phyloP scores from a whole-genome alignment of 1,284 basidiomycete species.

The Austropuccinia psidii region DNA sequence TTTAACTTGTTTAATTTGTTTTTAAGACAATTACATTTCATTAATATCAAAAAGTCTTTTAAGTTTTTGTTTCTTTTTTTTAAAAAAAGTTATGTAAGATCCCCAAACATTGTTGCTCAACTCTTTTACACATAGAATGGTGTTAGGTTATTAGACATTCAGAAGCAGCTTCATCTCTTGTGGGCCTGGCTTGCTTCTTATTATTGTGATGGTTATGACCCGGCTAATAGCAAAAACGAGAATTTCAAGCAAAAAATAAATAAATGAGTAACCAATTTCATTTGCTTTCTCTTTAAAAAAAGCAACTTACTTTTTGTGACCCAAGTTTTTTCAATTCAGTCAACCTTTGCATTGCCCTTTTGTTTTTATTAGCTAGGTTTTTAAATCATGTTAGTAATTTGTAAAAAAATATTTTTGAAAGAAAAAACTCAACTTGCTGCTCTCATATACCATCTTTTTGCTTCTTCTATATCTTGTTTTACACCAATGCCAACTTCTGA shows the following conservation, averaged over 20 bases:
- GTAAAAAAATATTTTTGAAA: not conserved
- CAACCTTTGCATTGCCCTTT: constrained; percentile 84
- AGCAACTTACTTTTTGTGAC: not conserved
- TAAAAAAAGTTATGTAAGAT: no score
- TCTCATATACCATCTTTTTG: constrained; percentile 98
- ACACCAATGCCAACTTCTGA: constrained; percentile 96
- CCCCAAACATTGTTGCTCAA: no score
- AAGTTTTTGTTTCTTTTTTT: no score
- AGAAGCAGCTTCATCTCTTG: constrained; percentile 79
- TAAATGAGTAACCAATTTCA: constrained; percentile 55
- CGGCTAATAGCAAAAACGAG: constrained; percentile 61
- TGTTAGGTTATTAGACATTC: constrained; percentile 72
- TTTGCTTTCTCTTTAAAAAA: constrained; percentile 39
- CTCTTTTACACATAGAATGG: no score
- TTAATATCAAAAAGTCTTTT: no score
- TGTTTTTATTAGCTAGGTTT: constrained; percentile 84
- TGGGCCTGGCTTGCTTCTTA: constrained; percentile 69
- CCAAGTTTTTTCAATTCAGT: constrained; percentile 59
- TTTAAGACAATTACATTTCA: no score
- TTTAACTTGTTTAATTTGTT: no score
- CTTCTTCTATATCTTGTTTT: constrained; percentile 88
- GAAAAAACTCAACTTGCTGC: constrained; percentile 41
- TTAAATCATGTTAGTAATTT: no score
- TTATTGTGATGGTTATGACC: no score
- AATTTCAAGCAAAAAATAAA: constrained; percentile 34